Base-by-base conservation (phyloP, 1,284 basidiomycete genomes). In the Cryptococcus hybrid region DNA sequence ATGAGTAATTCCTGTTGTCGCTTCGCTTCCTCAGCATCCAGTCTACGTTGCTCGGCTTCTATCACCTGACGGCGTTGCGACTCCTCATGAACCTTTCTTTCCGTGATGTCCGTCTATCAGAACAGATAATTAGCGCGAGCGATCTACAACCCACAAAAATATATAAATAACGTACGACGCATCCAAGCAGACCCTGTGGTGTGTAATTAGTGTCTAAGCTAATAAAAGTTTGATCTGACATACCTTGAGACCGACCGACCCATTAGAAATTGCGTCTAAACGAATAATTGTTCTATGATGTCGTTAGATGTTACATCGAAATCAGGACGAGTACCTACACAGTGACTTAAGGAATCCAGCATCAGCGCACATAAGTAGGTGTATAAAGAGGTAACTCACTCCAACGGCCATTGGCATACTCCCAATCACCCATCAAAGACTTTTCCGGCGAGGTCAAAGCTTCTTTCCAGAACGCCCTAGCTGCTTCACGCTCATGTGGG, bases 1-100 rank as follows among this genome's bases (percentile, higher is more conserved):
- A 78, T 75, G 35, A 78, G 56, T 5, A 78, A 62, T 55, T 76
- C 75, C 56, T 77, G 74, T 54, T 76, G 73, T 35, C 66, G 59
- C 52, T 74, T 72, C 5, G 74, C 74, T 44, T 72, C 75, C 57
- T 76, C 75, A 2, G 77, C 76, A 56, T 75, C 74, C 5, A 65
- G 46, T 12, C 74, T 61, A n/a, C 75, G 57, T 53, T 74, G 59
- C 49, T 78, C 71, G 0, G 72, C 75, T 38, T 75, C 75, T 6
- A 69, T 54, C n/a, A 77, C 62, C 4, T 74, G 65, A 42, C 67
- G 56, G 8, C 61, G 64, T 49, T 77, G 75, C 6, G 66, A 57
- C 39, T 71, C 64, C 54, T 78, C 76, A 54, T 71, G 63, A 18
- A 69, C 47, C 58, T 76, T 76, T 34, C 71, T 67, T 51, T 74